Percentiles rank a stretch among this genome's conserved stretches.
Conservation (phyloP, 805 yeast genomes). For the Candida maesae region DNA sequence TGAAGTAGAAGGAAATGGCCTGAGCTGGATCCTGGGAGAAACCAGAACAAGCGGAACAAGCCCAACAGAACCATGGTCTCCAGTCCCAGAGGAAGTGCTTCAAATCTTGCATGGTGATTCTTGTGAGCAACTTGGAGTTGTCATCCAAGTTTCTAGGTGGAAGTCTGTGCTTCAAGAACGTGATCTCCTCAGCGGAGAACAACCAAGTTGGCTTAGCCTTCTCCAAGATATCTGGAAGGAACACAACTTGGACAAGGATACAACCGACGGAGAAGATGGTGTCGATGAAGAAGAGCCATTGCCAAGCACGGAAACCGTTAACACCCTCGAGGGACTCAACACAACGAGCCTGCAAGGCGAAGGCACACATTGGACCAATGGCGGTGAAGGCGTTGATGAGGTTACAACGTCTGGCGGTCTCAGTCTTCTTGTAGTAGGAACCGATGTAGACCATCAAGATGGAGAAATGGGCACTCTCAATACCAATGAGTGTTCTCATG, state of each 20-base stretch:
- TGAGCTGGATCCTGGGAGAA: slow-evolving; percentile 12
- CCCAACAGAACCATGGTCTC: slow-evolving; percentile 13
- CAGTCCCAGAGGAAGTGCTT: slow-evolving; percentile 10
- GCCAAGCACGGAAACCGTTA: slow-evolving; percentile 53
- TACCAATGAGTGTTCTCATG: slow-evolving; percentile 62
- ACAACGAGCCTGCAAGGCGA: slow-evolving; percentile 52
- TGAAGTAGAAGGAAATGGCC: slow-evolving; percentile 11
- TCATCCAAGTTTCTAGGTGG: slow-evolving; percentile 11
- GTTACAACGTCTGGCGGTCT: slow-evolving; percentile 59
- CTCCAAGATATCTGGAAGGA: slow-evolving; percentile 29
- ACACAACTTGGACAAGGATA: slow-evolving; percentile 10
- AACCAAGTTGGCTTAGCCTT: slow-evolving; percentile 30
- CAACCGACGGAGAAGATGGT: slow-evolving; percentile 46
- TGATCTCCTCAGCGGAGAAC: slow-evolving; percentile 14
- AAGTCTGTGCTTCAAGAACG: slow-evolving; percentile 8
- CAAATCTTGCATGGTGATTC: slow-evolving; percentile 4
- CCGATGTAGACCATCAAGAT: slow-evolving; percentile 59
- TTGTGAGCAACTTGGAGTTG: slow-evolving; percentile 3
- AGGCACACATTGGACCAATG: slow-evolving; percentile 57
- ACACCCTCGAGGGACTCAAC: slow-evolving; percentile 39
- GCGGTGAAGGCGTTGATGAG: slow-evolving; percentile 59
- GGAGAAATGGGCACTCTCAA: slow-evolving; percentile 67
- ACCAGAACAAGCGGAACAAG: slow-evolving; percentile 7
- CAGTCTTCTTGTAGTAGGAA: slow-evolving; percentile 52
- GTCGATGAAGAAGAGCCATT: slow-evolving; percentile 66